Percentiles rank a stretch among this genome's conserved stretches.
These are phyloP conservation scores for Russula sp. DNA, from an alignment of 768 basidiomycete species.

Conservation along the genomic window DNA sequence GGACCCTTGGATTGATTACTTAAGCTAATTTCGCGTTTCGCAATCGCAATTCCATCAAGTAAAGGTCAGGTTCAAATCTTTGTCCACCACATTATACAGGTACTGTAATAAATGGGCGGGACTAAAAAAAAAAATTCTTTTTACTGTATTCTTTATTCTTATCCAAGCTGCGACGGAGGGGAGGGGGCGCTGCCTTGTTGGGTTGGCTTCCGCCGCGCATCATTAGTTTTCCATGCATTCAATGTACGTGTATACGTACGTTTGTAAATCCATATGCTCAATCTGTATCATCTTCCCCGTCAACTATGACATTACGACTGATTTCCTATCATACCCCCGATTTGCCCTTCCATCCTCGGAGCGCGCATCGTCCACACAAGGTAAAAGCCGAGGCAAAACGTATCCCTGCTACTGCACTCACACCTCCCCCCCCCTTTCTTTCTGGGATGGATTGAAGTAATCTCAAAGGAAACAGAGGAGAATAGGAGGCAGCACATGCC, in stretches of 20 bases:
- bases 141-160: too few relatives aligned
- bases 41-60: background rate
- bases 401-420: too few relatives aligned
- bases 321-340: background rate
- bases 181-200: too few relatives aligned
- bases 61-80: background rate
- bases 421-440: too few relatives aligned
- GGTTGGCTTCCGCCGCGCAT: too few relatives aligned
- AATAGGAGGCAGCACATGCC: background rate
- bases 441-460: too few relatives aligned
- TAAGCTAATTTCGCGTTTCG: conserved; percentile 4
- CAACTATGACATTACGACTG: background rate
- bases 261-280: conserved; percentile 11
- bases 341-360: conserved; percentile 14
- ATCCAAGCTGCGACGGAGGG: too few relatives aligned
- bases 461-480: background rate
- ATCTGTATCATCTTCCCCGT: background rate
- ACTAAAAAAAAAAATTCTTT: too few relatives aligned
- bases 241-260: conserved; percentile 18
- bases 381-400: background rate
- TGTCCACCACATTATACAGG: too few relatives aligned
- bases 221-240: too few relatives aligned
- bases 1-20: background rate
- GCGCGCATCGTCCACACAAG: background rate
- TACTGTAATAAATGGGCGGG: background rate